A percentile compares a stretch with the other conserved stretches of the same genome.
Evolutionary conservation across 441 rosid species (phyloP).

Genomic region (Sinapis alba): DNA sequence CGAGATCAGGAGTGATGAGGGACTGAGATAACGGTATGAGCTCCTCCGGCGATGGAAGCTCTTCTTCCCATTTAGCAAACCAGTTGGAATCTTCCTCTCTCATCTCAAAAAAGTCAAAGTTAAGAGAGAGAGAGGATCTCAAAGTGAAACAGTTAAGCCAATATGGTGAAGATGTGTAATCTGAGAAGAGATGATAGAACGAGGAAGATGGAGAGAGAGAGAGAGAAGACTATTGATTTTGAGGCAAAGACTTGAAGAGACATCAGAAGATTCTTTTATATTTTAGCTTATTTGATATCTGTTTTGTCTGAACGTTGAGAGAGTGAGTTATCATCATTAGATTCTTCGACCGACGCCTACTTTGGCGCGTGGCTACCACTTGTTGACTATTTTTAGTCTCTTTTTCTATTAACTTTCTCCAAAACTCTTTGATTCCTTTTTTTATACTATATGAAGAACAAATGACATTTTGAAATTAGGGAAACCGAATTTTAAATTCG

Average conservation of each 20-base stretch:
- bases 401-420: neutral
- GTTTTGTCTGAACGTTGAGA: conserved; percentile 6
- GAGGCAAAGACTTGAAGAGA: conserved; percentile 39
- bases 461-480: neutral
- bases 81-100: conserved; percentile 78
- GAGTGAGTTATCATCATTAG: conserved; percentile 34
- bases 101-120: conserved; percentile 40
- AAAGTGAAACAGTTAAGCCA: neutral
- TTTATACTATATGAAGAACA: neutral
- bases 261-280: conserved; percentile 34
- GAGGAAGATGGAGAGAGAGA: conserved; percentile 7
- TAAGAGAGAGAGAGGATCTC: neutral
- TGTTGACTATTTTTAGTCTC: conserved; percentile 15
- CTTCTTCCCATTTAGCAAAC: conserved; percentile 80
- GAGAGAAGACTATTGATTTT: conserved; percentile 29
- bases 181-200: conserved; percentile 29
- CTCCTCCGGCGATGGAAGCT: conserved; percentile 83
- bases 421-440: conserved; percentile 2
- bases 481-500: neutral
- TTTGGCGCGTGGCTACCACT: conserved; percentile 37
- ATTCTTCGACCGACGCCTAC: conserved; percentile 38
- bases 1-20: conserved; percentile 91
- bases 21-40: conserved; percentile 88
- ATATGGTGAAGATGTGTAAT: conserved; percentile 5
- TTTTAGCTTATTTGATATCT: neutral